Percentiles rank a stretch among this genome's conserved stretches.
Conservation (phyloP, 352 stramenopile genomes). For the Peronospora destructor region DNA sequence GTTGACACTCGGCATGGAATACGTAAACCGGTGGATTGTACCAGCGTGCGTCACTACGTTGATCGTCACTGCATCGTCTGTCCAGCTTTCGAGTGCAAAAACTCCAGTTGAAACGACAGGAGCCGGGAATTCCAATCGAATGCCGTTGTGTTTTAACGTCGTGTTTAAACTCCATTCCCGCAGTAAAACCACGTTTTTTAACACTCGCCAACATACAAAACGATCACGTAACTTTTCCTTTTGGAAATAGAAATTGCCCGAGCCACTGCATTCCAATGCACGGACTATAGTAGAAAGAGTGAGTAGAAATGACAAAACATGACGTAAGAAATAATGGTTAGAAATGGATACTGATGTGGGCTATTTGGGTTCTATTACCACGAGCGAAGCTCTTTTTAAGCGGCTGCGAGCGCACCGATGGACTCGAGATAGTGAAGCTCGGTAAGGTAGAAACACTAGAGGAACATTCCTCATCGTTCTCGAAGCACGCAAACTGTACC, state of each 20-base stretch:
- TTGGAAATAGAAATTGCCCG: conserved; percentile 69
- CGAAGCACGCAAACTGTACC: conserved; percentile 66
- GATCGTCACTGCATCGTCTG: conserved; percentile 44
- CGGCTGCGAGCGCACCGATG: conserved; percentile 32
- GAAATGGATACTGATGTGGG: too few relatives aligned
- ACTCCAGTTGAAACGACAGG: conserved; percentile 53
- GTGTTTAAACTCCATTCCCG: conserved; percentile 69
- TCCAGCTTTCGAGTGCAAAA: conserved; percentile 56
- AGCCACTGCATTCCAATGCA: conserved; percentile 56
- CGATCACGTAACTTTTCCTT: conserved; percentile 57
- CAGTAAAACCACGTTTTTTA: conserved; percentile 67
- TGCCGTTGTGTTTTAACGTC: conserved; percentile 45
- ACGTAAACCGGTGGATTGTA: conserved; percentile 63
- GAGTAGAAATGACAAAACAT: background rate
- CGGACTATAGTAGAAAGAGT: conserved; percentile 32
- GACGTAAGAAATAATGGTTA: conserved; percentile 11
- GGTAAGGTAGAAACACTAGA: conserved; percentile 13
- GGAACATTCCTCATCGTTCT: conserved; percentile 40
- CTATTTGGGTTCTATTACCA: conserved; percentile 16
- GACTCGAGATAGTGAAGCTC: conserved; percentile 32
- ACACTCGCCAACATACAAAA: conserved; percentile 67
- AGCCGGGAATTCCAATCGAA: conserved; percentile 52
- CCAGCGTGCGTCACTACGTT: conserved; percentile 63
- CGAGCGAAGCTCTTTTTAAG: conserved; percentile 44
- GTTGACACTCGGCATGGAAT: conserved; percentile 28